These are phyloP conservation scores for Camillea tinctor DNA, from an alignment of 2,329 filamentous ascomycete species.

Conservation along the genomic window DNA sequence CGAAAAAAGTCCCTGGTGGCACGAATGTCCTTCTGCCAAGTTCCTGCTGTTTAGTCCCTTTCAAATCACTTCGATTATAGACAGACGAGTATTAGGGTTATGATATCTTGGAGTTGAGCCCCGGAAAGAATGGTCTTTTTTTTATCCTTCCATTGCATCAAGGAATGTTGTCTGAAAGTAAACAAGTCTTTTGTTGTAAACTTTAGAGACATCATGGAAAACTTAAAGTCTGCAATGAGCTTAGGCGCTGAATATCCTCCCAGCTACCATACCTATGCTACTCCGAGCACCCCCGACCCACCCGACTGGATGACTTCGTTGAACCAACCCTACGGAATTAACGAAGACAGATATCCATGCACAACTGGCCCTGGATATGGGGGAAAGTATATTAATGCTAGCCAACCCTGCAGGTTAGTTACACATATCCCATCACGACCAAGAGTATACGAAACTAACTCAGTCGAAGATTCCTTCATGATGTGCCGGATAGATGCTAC, in stretches of 20 bases:
- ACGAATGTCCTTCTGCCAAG: background rate
- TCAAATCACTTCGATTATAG: background rate
- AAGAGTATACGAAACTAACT: background rate
- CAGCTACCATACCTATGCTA: background rate
- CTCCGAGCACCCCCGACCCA: background rate
- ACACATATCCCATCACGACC: background rate
- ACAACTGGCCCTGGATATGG: background rate
- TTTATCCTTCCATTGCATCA: background rate
- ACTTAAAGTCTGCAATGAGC: background rate
- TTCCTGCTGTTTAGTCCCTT: background rate
- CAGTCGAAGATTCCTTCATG: slow-evolving; percentile 10
- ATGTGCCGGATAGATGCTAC: slow-evolving; percentile 20
- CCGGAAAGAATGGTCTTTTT: background rate
- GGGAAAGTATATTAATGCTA: background rate
- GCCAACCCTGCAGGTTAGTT: background rate
- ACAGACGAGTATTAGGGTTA: background rate
- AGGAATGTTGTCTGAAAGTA: background rate
- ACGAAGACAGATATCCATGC: background rate
- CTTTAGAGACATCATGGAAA: background rate
- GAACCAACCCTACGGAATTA: background rate
- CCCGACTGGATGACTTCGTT: background rate
- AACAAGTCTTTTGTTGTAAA: background rate
- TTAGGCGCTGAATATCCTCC: background rate
- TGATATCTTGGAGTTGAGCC: background rate
- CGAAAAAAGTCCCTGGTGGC: background rate